Evolutionary conservation across 768 basidiomycete species (phyloP).

Genomic region (Kwoniella shandongensis): DNA sequence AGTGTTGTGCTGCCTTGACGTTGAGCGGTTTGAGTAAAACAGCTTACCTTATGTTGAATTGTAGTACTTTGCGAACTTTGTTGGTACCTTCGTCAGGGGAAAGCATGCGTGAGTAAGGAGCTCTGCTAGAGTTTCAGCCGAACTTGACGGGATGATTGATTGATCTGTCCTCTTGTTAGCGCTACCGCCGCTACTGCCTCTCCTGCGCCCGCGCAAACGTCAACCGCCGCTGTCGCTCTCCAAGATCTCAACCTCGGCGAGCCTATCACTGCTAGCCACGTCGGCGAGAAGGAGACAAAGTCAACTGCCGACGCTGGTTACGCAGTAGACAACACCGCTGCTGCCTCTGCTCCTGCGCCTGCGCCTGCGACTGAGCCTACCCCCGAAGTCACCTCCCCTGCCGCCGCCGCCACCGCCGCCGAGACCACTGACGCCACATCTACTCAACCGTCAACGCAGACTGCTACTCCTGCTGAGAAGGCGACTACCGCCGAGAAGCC

Average conservation of each 20-base stretch:
- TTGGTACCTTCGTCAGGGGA: conserved; percentile 37
- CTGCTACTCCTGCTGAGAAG: not conserved
- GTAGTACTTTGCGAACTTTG: conserved; percentile 41
- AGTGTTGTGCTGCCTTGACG: not conserved
- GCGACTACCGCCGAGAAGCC: not conserved
- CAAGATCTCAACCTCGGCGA: not conserved
- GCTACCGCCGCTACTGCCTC: conserved; percentile 4
- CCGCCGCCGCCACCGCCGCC: conserved; percentile 15
- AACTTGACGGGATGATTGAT: too few species aligned
- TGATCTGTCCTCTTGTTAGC: conserved; percentile 2
- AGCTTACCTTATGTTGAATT: not conserved
- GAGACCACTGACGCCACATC: not conserved
- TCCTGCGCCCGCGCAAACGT: conserved; percentile 1
- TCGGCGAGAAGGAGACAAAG: not conserved
- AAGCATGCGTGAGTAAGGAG: conserved; percentile 22
- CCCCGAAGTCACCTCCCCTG: conserved; percentile 11
- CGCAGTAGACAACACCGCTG: conserved; percentile 10
- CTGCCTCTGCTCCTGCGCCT: conserved; percentile 11
- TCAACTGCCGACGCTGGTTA: conserved; percentile 3
- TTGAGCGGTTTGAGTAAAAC: not conserved
- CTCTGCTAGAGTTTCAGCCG: not conserved
- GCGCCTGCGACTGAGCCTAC: conserved; percentile 6
- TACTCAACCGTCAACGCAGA: not conserved
- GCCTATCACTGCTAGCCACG: not conserved
- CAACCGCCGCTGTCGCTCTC: not conserved